Base-by-base conservation (phyloP, 768 basidiomycete genomes). In the Candolleomyces eurysporus region DNA sequence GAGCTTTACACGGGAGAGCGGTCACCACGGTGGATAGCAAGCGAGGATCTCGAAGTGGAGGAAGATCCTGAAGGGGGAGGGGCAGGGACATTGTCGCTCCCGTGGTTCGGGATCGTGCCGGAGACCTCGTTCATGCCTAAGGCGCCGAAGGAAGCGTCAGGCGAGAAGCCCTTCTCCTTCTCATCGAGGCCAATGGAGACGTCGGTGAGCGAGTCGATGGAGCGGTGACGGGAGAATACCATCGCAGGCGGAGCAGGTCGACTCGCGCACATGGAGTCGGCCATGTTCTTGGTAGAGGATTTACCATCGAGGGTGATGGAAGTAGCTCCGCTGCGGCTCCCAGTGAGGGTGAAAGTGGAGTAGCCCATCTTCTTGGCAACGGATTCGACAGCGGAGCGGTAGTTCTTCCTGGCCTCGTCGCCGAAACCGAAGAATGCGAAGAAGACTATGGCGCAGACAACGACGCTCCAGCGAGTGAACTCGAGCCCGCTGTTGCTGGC, bases 351-450 rank as follows among this genome's bases (percentile, higher is more conserved):
- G 61, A 62, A 58, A 26, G 56, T 58, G 22, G 52, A 55, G 52
- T 55, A 54, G 52, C 78, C 77, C 40, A 79, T 65, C 9, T 69
- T 70, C 65, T 77, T 78, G 45, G 78, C 74, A 26, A 83, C 73
- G 2, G 76, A 74, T 36, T 59, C 48, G 62, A 78, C 71, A 0
- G 75, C 77, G 6, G 69, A 67, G 10, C 75, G 72, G 66, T 89
- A 89, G 63, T 84, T 73, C 66, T 76, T 80, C 60, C 77, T 73
- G 30, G 87, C 86, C 67, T 89, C 88, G 26, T 80, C 78, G 10
- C 82, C 84, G 56, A 88, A 82, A 1, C 87, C 88, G 66, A 90
- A 90, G 76, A 86, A 83, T n/a, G 69, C 71, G 67, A 89, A 90
- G 75, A 90, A 89, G 48, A 82, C 14, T 61, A 87, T 70, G 3